A percentile compares a stretch with the other conserved stretches of the same genome.
These are phyloP conservation scores for Bruguiera hainesii DNA, from an alignment of 441 rosid genomes.

Conservation along the genomic window DNA sequence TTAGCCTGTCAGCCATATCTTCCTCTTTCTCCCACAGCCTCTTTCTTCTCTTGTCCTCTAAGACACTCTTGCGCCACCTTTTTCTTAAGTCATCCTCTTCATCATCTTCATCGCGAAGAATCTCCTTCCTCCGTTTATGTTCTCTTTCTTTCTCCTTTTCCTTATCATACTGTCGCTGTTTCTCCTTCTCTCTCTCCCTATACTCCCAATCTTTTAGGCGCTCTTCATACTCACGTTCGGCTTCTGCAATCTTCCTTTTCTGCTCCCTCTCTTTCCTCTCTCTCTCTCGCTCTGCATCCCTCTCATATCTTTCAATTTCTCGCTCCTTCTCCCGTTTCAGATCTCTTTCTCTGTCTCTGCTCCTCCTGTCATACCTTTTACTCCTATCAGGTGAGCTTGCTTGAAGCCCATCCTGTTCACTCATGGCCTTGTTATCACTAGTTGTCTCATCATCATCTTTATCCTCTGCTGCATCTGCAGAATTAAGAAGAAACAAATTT, in stretches of 20 bases:
- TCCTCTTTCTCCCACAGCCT: conserved; percentile 79
- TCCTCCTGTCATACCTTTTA: conserved; percentile 73
- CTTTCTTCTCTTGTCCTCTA: conserved; percentile 82
- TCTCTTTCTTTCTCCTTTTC: conserved; percentile 92
- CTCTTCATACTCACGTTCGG: conserved; percentile 86
- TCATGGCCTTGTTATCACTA: conserved; percentile 50
- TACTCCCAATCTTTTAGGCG: conserved; percentile 95
- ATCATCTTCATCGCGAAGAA: conserved; percentile 77
- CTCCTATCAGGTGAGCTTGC: conserved; percentile 80
- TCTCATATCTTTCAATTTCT: conserved; percentile 83
- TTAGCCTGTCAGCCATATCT: conserved; percentile 67
- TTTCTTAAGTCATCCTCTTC: conserved; percentile 85
- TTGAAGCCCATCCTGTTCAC: conserved; percentile 67
- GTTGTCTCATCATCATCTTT: conserved; percentile 66
- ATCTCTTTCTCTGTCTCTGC: conserved; percentile 69
- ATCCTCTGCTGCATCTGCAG: conserved; percentile 50
- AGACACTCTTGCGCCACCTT: conserved; percentile 70
- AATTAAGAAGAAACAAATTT: conserved; percentile 6
- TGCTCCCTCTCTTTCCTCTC: conserved; percentile 91
- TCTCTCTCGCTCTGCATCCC: conserved; percentile 90
- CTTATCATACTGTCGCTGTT: conserved; percentile 88
- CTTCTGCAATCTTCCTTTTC: conserved; percentile 84
- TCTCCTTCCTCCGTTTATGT: conserved; percentile 84
- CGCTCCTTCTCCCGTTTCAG: conserved; percentile 79
- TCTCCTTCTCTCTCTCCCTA: conserved; percentile 90